Evolutionary conservation across 1,139 yeast species (phyloP), one percentile per base, ranked within the genome.

Genomic region (Candida sojae): DNA sequence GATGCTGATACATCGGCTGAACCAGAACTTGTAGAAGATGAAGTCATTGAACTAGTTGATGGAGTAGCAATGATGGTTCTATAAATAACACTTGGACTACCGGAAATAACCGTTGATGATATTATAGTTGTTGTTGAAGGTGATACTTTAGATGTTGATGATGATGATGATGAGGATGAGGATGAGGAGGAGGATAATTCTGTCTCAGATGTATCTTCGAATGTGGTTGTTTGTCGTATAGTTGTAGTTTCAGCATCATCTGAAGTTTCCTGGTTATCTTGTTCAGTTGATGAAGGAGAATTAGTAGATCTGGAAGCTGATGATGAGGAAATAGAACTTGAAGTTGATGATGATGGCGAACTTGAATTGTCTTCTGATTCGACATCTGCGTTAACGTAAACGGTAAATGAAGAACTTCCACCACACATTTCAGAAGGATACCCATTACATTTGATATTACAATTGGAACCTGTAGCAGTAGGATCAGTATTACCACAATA

Each of bases 391-490:
- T 76, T 72, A 12, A 61, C 58, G 54, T 74, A 83, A 9, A 86
- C 80, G 45, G 78, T 69, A 56, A 77, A 75, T 54, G 76, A 79
- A 39, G 56, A 42, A 25, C 36, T 26, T n/a, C 89, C 89, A 57
- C 93, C 93, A 66, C 93, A 86, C 23, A 63, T 72, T 51, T 82
- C 85, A 7, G 56, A 50, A 2, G 77, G 76, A 63, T 79, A 86
- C 6, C 91, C 92, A 41, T 66, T 62, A 65, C 93, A 86, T 2
- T 62, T 49, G 3, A 62, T 58, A 46, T 73, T 57, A 68, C 93
- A 86, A 43, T 74, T 65, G 49, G 54, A 63, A 1, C 67, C 72
- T 47, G 67, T 60, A 37, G 64, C 66, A 11, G 63, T 56, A 11
- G 84, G 82, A 17, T 65, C 63, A 0, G 69, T 53, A 53, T 74